These are phyloP conservation scores for Trichoderma parareesei DNA, from an alignment of 495 filamentous ascomycete genomes.

Conservation along the genomic window DNA sequence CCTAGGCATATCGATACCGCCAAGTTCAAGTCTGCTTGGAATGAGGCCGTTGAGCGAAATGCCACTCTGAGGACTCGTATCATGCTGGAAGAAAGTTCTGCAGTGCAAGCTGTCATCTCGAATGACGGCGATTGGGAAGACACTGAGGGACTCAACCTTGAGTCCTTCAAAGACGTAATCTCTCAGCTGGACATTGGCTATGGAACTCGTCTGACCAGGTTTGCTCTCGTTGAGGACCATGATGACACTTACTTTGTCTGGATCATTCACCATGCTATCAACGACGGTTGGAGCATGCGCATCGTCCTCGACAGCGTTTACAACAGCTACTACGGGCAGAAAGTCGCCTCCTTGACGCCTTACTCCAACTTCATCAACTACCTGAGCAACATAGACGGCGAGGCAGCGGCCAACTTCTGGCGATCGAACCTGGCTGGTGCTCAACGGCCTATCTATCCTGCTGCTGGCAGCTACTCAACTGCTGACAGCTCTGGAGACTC, in stretches of 20 bases:
- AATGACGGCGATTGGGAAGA: background rate
- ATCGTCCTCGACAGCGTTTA: conserved; percentile 6
- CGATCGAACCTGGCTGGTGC: conserved; percentile 19
- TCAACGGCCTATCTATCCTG: conserved; percentile 20
- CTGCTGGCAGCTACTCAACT: conserved; percentile 13
- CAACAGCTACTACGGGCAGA: background rate
- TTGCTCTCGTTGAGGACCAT: conserved; percentile 8
- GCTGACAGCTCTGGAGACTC: background rate
- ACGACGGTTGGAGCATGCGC: conserved; percentile 11
- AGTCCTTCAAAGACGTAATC: background rate
- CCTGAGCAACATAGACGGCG: background rate
- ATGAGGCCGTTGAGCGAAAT: background rate
- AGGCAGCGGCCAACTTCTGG: conserved; percentile 11
- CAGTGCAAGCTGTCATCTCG: conserved; percentile 3
- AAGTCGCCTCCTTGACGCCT: background rate
- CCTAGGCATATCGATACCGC: background rate
- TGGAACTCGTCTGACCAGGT: conserved; percentile 1
- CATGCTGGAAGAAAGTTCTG: background rate
- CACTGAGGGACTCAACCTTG: background rate
- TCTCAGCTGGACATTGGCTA: background rate
- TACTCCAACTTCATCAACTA: conserved; percentile 9
- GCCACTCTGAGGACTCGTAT: conserved; percentile 11
- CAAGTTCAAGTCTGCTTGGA: conserved; percentile 6
- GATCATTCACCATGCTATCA: conserved; percentile 13
- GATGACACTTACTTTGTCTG: conserved; percentile 9